A percentile compares a stretch with the other conserved stretches of the same genome.
Conservation (phyloP, 2,329 filamentous ascomycete species). For the Penicillium griseofulvum region DNA sequence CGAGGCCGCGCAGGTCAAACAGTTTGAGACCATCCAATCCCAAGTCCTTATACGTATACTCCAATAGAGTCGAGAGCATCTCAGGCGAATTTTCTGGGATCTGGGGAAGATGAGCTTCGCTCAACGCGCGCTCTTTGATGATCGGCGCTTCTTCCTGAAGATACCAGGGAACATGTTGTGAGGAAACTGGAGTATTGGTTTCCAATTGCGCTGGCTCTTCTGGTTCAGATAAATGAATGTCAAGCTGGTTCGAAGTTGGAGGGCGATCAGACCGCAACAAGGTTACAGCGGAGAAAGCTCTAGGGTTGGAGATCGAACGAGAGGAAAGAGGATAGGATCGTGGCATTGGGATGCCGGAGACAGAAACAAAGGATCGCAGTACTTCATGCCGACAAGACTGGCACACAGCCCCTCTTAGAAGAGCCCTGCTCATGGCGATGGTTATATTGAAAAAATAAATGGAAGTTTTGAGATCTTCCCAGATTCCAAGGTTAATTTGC, state of each 20-base stretch:
- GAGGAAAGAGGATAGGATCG: constrained; percentile 14
- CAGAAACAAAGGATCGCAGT: constrained; percentile 30
- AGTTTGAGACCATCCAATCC: constrained; percentile 79
- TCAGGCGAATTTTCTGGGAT: constrained; percentile 68
- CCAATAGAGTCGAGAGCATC: constrained; percentile 68
- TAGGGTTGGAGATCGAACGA: constrained; percentile 16
- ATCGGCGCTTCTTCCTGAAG: constrained; percentile 60
- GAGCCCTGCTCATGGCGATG: constrained; percentile 31
- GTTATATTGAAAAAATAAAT: constrained; percentile 4
- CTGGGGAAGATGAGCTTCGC: constrained; percentile 59
- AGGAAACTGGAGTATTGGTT: constrained; percentile 2
- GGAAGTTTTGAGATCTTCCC: neutral
- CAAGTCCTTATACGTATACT: constrained; percentile 78
- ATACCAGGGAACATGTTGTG: constrained; percentile 70
- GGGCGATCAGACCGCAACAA: constrained; percentile 26
- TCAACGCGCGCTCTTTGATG: constrained; percentile 43
- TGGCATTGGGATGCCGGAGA: constrained; percentile 27
- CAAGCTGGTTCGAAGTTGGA: constrained; percentile 15
- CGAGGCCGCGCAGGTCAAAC: constrained; percentile 77
- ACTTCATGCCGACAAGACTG: constrained; percentile 30
- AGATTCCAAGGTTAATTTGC: neutral
- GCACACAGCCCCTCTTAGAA: constrained; percentile 32
- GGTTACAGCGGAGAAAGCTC: constrained; percentile 26
- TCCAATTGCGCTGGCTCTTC: constrained; percentile 7
- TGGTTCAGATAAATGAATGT: constrained; percentile 9